These are phyloP conservation scores for Citrus sp. DNA, from an alignment of 345 rosid genomes.

Conservation along the genomic window DNA sequence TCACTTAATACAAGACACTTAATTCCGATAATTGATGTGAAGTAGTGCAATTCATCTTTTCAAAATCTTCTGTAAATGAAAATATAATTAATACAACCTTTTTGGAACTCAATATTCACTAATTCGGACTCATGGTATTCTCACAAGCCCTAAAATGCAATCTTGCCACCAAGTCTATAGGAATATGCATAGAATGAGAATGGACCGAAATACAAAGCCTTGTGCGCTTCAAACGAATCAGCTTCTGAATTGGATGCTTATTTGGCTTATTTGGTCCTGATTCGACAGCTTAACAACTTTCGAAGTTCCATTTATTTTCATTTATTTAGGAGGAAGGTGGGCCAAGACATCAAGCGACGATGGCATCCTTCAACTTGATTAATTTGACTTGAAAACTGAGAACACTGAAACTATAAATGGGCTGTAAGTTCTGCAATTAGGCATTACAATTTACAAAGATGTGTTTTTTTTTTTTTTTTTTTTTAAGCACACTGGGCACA, in stretches of 20 bases:
- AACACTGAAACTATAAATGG: no score
- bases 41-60: background rate
- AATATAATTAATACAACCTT: no score
- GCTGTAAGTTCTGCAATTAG: no score
- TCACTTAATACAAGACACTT: background rate
- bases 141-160: background rate
- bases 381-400: no score
- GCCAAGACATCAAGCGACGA: background rate
- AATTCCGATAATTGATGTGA: background rate
- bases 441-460: no score
- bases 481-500: no score
- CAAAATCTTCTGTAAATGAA: no score
- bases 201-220: background rate
- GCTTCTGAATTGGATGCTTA: background rate
- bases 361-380: no score
- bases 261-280: background rate
- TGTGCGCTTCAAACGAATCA: background rate
- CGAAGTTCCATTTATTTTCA: background rate
- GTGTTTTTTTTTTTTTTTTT: background rate
- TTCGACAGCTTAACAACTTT: background rate
- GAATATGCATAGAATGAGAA: background rate
- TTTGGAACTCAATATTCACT: background rate
- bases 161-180: background rate
- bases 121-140: background rate
- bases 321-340: background rate